Base-by-base conservation (phyloP, 2,329 filamentous ascomycete species). In the Diaporthe destruens region DNA sequence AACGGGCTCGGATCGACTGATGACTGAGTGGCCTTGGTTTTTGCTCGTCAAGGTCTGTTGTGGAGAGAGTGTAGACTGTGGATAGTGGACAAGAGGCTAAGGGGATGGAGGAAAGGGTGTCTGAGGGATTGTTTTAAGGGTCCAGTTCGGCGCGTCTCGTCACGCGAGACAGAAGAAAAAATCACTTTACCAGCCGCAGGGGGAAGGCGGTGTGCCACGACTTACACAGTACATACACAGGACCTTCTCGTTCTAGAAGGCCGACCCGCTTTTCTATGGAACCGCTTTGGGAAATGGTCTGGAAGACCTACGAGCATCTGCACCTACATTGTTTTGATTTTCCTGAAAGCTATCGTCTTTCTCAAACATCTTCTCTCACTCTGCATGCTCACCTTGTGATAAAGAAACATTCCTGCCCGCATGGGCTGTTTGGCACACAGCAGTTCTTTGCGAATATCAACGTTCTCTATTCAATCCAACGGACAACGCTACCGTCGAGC, bases 141-240 rank as follows among this genome's bases (percentile, higher is more conserved):
- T 32, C 14, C 4, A 61, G n/a, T 25, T n/a, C 47, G 39, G 42
- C 67, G 54, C 42, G 23, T 61, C 18, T n/a, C 49, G 18, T 57
- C n/a, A 47, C 53, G 7, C 9, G 66, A 8, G 56, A 29, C 3
- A 23, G n/a, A 44, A 42, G 39, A 42, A 57, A 57, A 57, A 39
- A 39, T 18, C 18, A 23, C 23, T 39, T 20, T 29, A 49, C 23
- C 39, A 59, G 32, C 67, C 34, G 56, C 23, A 34, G 54, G 36
- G 44, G 55, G 55, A 59, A 70, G 42, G 54, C 67, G 67, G 42
- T 59, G 44, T 34, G 23, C 23, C 65, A 32, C 47, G 29, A 51
- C n/a, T 36, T n/a, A 36, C 23, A 20, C 9, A 44, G 36, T 42
- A 42, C 39, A 42, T 42, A 42, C 39, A 42, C 39, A 42, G 6